Evolutionary conservation across 768 basidiomycete species (phyloP), one percentile per base, ranked within the genome.

Genomic region (Erythrobasidium yunnanense): DNA sequence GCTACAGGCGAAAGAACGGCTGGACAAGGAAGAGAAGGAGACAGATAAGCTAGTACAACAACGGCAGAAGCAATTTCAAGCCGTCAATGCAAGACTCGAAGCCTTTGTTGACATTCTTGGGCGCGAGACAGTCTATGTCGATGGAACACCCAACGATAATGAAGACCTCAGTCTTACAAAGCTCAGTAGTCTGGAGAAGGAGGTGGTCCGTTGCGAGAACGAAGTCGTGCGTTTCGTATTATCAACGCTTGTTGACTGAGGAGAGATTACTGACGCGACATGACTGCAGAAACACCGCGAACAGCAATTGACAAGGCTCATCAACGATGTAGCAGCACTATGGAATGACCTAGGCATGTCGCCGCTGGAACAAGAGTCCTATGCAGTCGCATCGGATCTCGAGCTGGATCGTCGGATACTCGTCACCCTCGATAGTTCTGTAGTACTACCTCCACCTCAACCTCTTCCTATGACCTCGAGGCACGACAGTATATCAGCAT

Each of bases 101-200:
- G 42, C 46, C 20, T 67, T 53, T 47, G 25, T 52, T n/a, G 50
- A 47, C 25, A 23, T 66, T 23, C 51, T 68, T 5, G 67, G 66
- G 17, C 29, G 33, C 1, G 34, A 45, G 5, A 46, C 27, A 29
- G 29, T 66, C 29, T 8, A n/a, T 63, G 20, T 20, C 17, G 65
- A 38, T 13, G 49, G 27, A 3, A 6, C 6, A 4, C 6, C 38
- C 33, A 23, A 34, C n/a, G 13, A 34, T 30, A 32, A 11, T 2
- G 8, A 32, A n/a, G 35, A 55, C 38, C 50, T 56, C n/a, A 62
- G 27, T 20, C 65, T 57, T n/a, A 17, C 32, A 18, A 18, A 45
- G 4, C 34, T 60, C 1, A 33, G 33, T 17, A 13, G 17, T n/a
- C 65, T 66, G 1, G 55, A 66, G 23, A 30, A 6, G 8, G 45